Base-by-base conservation (phyloP, 805 yeast species). In the Lipomyces spencermartinsiae region DNA sequence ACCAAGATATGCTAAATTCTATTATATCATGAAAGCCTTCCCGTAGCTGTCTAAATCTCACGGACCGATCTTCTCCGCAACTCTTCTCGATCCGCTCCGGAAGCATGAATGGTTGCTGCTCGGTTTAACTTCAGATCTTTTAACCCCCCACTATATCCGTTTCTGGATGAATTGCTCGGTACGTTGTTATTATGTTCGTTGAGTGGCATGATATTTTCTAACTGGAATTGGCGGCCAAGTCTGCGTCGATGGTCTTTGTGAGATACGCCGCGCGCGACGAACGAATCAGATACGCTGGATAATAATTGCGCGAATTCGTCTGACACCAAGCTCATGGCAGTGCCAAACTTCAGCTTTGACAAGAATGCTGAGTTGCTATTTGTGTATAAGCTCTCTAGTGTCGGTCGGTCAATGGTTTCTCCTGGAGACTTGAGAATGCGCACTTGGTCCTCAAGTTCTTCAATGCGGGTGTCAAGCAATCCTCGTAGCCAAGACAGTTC, bases 401-500 rank as follows among this genome's bases (percentile, higher is more conserved):
- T 22, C 29, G 29, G 31, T 37, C 56, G 12, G 5, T 58, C 56
- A 35, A 65, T 39, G 19, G 46, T 34, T 7, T 62, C 71, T 3
- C 33, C 35, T 34, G 43, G 53, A 29, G 31, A 29, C 35, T 55
- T 54, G 19, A 59, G 56, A 19, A 62, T 29, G 33, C 55, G 58
- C 22, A 51, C 57, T 35, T 68, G 71, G 53, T 62, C 65, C 34
- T 69, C 72, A 2, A 69, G 68, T 51, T 69, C 70, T 43, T 61
- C 65, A 6, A 59, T 37, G 31, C 63, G 63, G 4, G 63, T 34
- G 31, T 67, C 68, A n/a, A 67, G 58, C 12, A 69, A 25, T 6
- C 60, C 58, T 57, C 59, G 61, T n/a, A 68, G 31, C 69, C 69
- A 68, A n/a, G 69, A 54, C n/a, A 68, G 56, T 58, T 68, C 71